phyloP scores from a whole-genome alignment of 164 flowering plant genomes.

The Berberis vulgaris region DNA sequence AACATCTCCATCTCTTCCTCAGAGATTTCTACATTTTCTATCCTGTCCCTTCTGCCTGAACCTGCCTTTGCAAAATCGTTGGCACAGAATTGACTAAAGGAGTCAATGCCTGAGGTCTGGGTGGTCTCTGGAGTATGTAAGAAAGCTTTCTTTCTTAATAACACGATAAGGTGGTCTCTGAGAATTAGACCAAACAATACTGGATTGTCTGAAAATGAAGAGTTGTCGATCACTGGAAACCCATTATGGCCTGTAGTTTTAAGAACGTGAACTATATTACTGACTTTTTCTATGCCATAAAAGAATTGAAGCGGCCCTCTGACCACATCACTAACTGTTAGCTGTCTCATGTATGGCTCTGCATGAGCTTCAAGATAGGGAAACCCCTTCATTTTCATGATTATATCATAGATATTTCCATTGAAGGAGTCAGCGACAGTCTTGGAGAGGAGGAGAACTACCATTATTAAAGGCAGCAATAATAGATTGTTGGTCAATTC shows the following conservation, averaged over 20 bases:
- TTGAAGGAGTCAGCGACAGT: slow-evolving; percentile 84
- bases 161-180: slow-evolving; percentile 57
- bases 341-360: slow-evolving; percentile 90
- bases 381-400: slow-evolving; percentile 74
- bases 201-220: slow-evolving; percentile 43
- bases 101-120: slow-evolving; percentile 20
- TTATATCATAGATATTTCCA: slow-evolving; percentile 55
- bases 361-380: slow-evolving; percentile 78
- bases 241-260: slow-evolving; percentile 67
- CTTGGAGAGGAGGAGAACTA: slow-evolving; percentile 84
- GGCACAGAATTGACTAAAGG: slow-evolving; percentile 32
- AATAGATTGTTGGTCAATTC: slow-evolving; percentile 79
- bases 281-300: slow-evolving; percentile 72
- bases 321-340: slow-evolving; percentile 64
- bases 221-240: slow-evolving; percentile 80
- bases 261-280: slow-evolving; percentile 63
- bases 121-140: slow-evolving; percentile 17
- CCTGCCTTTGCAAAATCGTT: slow-evolving; percentile 79
- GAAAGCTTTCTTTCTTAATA: slow-evolving; percentile 65
- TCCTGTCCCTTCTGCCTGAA: slow-evolving; percentile 37
- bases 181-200: slow-evolving; percentile 66
- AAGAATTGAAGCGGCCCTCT: slow-evolving; percentile 70
- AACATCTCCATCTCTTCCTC: slow-evolving; percentile 91
- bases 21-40: slow-evolving; percentile 55
- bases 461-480: slow-evolving; percentile 74